Evolutionary conservation across 768 basidiomycete genomes (phyloP), one percentile per base, ranked within the genome.

Genomic region (Lactarius psammicola): DNA sequence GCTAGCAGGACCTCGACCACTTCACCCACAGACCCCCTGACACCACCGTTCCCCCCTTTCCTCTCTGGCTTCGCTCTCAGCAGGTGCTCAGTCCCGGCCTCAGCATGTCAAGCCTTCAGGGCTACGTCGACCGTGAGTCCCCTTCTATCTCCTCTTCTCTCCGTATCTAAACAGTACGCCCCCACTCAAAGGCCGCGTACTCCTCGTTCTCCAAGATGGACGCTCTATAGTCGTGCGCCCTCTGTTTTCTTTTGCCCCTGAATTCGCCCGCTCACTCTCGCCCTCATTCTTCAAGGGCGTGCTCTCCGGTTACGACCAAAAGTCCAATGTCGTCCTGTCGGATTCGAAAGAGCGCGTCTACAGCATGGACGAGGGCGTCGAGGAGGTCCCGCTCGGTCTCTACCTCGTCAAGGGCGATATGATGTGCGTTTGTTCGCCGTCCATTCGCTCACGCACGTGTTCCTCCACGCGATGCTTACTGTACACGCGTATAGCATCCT

Each of bases 351-450:
- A 99, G 75, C 87, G 96, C 71, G 87, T 98, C 38, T 98, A 92
- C 76, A 92, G 89, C 73, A 77, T 85, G 60, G 97, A 99, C 18
- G 92, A 92, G 72, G 90, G 91, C 46, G 94, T 97, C 31, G 93
- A 98, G 77, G 95, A 98, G 81, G 87, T 95, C 11, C 91, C 94
- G 0, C 81, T 98, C 30, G 97, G 97, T 0, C 81, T 98, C 54
- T 98, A 99, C 77, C 87, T 99, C 73, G 94, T 99, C 74, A 95
- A 98, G 72, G 97, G 97, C 3, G 97, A 99, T 75, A 95, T 95
- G 84, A 95, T 96, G 97, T 98, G 72, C 76, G 94, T 86, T 44
- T 8, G 33, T 34, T 34, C 7, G 44, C 44, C 13, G 30, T n/a
- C 51, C 17, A 66, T 15, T 55, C 10, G 18, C 30, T 17, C 18